These are phyloP conservation scores for Euphorbia peplus DNA, from an alignment of 345 rosid species.

Conservation along the genomic window DNA sequence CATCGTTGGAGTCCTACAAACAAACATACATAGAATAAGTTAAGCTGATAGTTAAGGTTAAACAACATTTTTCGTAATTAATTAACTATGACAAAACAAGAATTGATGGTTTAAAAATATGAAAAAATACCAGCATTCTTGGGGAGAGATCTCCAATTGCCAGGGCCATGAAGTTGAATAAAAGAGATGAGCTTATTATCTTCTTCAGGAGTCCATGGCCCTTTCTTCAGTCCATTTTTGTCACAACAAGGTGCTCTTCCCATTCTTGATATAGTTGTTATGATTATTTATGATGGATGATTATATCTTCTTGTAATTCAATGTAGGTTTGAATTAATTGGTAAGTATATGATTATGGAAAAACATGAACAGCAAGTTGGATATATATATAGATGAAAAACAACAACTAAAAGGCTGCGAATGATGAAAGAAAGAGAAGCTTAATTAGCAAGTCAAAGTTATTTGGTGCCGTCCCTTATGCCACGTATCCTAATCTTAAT, in stretches of 20 bases:
- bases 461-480: conserved; percentile 31
- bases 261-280: too few relatives aligned
- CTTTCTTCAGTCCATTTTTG: conserved; percentile 35
- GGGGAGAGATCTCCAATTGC: conserved; percentile 35
- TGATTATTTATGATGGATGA: background rate
- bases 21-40: too few relatives aligned
- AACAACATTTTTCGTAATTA: too few relatives aligned
- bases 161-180: conserved; percentile 28
- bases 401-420: conserved; percentile 24
- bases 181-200: conserved; percentile 26
- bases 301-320: background rate
- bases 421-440: background rate
- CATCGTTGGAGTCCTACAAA: conserved; percentile 79
- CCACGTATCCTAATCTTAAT: conserved; percentile 23
- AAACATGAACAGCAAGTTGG: background rate
- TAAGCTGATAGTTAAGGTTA: too few relatives aligned
- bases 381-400: background rate
- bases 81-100: too few relatives aligned
- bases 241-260: conserved; percentile 39
- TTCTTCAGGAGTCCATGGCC: conserved; percentile 36
- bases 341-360: too few relatives aligned
- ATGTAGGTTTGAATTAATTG: background rate
- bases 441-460: conserved; percentile 30
- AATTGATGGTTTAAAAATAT: background rate
- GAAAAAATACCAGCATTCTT: conserved; percentile 29